Evolutionary conservation across 257 asterid species (phyloP).

Genomic region (Mentha longifolia): DNA sequence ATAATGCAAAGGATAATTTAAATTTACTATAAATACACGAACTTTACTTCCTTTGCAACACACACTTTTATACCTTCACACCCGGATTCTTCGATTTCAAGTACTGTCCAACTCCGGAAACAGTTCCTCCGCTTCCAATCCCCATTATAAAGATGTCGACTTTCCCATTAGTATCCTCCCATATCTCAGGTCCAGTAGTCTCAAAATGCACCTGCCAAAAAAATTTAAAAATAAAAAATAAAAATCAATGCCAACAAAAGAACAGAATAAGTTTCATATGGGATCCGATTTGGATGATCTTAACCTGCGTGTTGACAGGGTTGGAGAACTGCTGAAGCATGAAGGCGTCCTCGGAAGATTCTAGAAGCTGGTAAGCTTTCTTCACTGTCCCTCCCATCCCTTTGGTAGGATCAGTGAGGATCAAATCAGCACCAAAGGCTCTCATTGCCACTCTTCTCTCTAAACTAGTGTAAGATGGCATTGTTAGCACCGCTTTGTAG

Average conservation of each 20-base stretch:
- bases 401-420: conserved; percentile 86
- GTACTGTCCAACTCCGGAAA: conserved; percentile 92
- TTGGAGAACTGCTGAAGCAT: conserved; percentile 98
- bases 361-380: conserved; percentile 82
- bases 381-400: conserved; percentile 99
- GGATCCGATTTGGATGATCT: neutral
- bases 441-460: conserved; percentile 95
- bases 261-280: neutral
- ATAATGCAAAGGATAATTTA: too few relatives aligned
- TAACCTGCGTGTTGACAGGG: conserved; percentile 86
- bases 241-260: neutral
- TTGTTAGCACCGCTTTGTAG: conserved; percentile 94
- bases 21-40: too few relatives aligned
- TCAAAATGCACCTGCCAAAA: conserved; percentile 75
- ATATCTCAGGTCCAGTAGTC: conserved; percentile 98
- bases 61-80: conserved; percentile 68
- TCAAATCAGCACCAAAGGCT: conserved; percentile 89
- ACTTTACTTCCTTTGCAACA: too few relatives aligned
- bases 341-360: conserved; percentile 72
- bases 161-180: conserved; percentile 93
- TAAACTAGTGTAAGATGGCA: conserved; percentile 97
- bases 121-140: conserved; percentile 98
- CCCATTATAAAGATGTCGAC: conserved; percentile 96
- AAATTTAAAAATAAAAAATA: too few relatives aligned
- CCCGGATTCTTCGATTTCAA: conserved; percentile 84